Conservation (phyloP, 108 stramenopile species). For the Asterionellopsis glacialis region DNA sequence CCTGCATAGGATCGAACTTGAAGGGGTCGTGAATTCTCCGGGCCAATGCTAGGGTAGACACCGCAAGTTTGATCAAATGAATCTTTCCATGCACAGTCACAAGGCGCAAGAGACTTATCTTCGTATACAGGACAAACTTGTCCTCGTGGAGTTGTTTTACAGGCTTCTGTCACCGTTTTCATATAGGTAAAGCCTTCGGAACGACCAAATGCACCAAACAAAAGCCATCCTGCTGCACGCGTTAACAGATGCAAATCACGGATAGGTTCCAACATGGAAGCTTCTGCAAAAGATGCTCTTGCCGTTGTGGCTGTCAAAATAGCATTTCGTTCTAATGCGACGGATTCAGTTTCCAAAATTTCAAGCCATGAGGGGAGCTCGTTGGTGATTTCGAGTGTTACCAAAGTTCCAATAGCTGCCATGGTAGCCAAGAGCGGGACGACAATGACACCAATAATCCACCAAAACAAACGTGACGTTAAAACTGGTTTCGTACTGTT, state of each 20-base stretch:
- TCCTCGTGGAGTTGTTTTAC: constrained; percentile 25
- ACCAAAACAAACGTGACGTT: constrained; percentile 40
- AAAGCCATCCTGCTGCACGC: constrained; percentile 42
- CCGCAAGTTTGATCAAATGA: constrained; percentile 5
- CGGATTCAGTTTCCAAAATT: constrained; percentile 19
- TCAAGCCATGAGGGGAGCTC: constrained; percentile 18
- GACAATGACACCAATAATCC: constrained; percentile 40
- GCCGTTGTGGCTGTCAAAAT: constrained; percentile 9
- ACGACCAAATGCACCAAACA: constrained; percentile 36
- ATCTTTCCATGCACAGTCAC: constrained; percentile 50
- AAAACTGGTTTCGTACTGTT: not conserved
- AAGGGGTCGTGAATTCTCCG: constrained; percentile 15
- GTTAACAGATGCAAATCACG: constrained; percentile 40
- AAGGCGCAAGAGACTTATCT: constrained; percentile 17
- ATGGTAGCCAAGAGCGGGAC: constrained; percentile 37
- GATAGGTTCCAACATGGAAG: constrained; percentile 11
- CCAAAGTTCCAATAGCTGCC: constrained; percentile 28
- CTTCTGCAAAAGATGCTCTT: constrained; percentile 9
- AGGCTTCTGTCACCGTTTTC: constrained; percentile 32
- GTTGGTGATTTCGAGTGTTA: constrained; percentile 16
- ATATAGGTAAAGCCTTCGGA: constrained; percentile 30
- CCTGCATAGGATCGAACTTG: constrained; percentile 25
- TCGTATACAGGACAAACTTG: constrained; percentile 22
- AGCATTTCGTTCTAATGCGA: constrained; percentile 14
- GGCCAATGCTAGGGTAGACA: not conserved